Percentiles rank a stretch among this genome's conserved stretches.
phyloP scores from a whole-genome alignment of 1,284 basidiomycete species.

The Sanghuangporus sanghuang region DNA sequence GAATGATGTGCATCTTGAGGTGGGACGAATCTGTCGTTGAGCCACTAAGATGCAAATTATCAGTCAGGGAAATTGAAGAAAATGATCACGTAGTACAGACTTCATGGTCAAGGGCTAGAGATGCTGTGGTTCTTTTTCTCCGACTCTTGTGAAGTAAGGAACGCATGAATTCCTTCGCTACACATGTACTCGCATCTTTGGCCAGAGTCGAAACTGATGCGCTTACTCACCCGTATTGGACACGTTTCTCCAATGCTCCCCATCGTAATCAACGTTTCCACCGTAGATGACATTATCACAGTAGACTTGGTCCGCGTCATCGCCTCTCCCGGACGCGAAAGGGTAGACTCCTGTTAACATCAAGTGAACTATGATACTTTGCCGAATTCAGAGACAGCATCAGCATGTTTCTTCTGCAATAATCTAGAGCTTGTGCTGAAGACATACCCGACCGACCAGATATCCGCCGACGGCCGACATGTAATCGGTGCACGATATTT shows the following conservation, averaged over 20 bases:
- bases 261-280: background rate
- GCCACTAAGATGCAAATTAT: background rate
- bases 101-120: too few relatives aligned
- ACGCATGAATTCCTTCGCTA: too few relatives aligned
- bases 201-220: too few relatives aligned
- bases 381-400: background rate
- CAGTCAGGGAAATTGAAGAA: background rate
- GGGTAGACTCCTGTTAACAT: background rate
- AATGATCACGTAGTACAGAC: too few relatives aligned
- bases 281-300: background rate
- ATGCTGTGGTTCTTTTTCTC: too few relatives aligned
- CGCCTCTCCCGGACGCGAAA: background rate
- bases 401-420: too few relatives aligned
- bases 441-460: slow-evolving; percentile 4
- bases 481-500: background rate
- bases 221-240: background rate
- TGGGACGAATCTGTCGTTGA: background rate
- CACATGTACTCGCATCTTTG: too few relatives aligned
- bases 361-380: background rate
- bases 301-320: background rate
- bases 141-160: too few relatives aligned
- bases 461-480: background rate
- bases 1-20: too few relatives aligned
- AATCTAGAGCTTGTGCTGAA: too few relatives aligned
- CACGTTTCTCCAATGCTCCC: background rate